Conservation (phyloP, 495 filamentous ascomycete species). For the Talaromyces proteolyticus region DNA sequence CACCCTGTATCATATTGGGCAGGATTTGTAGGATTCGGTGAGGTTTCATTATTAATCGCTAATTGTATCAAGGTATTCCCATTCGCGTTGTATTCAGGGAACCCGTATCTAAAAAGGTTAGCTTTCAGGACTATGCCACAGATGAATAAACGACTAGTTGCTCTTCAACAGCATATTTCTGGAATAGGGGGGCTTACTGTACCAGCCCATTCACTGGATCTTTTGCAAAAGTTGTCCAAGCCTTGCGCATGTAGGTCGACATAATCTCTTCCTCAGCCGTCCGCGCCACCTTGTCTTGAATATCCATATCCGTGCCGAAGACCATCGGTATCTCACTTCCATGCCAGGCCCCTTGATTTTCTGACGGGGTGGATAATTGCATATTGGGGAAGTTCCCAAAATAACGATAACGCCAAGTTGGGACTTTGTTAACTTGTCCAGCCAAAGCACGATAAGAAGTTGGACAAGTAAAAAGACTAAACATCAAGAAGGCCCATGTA, state of each 20-base stretch:
- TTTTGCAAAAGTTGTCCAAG: conserved; percentile 44
- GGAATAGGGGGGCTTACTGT: neutral
- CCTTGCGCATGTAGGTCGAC: conserved; percentile 22
- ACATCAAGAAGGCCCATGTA: neutral
- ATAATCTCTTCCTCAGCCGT: neutral
- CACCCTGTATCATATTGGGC: neutral
- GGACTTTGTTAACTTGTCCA: conserved; percentile 5
- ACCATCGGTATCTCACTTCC: conserved; percentile 37
- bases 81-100: neutral
- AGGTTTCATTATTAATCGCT: neutral
- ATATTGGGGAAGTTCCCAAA: conserved; percentile 42
- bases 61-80: neutral
- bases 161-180: neutral
- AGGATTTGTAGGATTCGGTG: neutral
- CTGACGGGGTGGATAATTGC: conserved; percentile 15
- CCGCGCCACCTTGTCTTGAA: conserved; percentile 5
- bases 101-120: neutral
- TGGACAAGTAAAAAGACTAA: conserved; percentile 6
- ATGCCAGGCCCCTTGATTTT: conserved; percentile 34
- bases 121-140: too few species aligned
- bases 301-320: conserved; percentile 29
- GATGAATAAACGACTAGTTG: too few species aligned
- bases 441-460: neutral
- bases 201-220: conserved; percentile 31
- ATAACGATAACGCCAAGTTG: conserved; percentile 46